phyloP scores from a whole-genome alignment of 495 filamentous ascomycete species.

The Aspergillus wentii region DNA sequence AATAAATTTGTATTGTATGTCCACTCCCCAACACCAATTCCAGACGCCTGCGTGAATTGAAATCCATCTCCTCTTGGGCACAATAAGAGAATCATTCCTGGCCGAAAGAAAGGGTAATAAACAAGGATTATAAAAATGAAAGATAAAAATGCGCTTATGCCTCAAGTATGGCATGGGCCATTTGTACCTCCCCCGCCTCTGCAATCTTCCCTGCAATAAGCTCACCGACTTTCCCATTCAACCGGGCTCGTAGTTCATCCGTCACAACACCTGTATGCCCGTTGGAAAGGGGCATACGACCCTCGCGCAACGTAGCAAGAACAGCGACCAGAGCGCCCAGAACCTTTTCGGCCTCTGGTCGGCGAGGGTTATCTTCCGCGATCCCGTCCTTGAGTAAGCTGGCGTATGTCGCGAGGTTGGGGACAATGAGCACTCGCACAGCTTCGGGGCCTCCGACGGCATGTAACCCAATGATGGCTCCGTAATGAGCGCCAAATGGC shows the following conservation, averaged over 20 bases:
- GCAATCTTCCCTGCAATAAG: constrained; percentile 49
- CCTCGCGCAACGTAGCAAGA: constrained; percentile 42
- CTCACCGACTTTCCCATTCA: constrained; percentile 57
- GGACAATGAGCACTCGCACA: constrained; percentile 73
- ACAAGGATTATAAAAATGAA: constrained; percentile 3
- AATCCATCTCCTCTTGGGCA: too few species aligned
- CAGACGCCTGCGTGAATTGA: too few species aligned
- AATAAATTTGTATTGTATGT: too few species aligned
- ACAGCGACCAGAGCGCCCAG: constrained; percentile 57
- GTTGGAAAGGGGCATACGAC: constrained; percentile 32
- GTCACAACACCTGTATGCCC: constrained; percentile 41
- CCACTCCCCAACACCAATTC: too few species aligned
- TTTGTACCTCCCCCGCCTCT: constrained; percentile 39
- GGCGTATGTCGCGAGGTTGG: constrained; percentile 76
- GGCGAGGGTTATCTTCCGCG: constrained; percentile 45
- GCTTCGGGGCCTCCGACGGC: constrained; percentile 72
- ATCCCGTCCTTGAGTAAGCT: constrained; percentile 63
- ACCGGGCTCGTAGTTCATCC: constrained; percentile 46
- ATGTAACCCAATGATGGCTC: constrained; percentile 73
- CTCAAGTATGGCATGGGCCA: constrained; percentile 34
- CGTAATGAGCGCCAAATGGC: constrained; percentile 77
- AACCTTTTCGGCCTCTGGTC: constrained; percentile 58
- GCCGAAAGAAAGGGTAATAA: too few species aligned
- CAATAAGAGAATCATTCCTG: too few species aligned
- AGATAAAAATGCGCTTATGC: constrained; percentile 6